Evolutionary conservation across 441 rosid species (phyloP).

Genomic region (Pelargonium australe): DNA sequence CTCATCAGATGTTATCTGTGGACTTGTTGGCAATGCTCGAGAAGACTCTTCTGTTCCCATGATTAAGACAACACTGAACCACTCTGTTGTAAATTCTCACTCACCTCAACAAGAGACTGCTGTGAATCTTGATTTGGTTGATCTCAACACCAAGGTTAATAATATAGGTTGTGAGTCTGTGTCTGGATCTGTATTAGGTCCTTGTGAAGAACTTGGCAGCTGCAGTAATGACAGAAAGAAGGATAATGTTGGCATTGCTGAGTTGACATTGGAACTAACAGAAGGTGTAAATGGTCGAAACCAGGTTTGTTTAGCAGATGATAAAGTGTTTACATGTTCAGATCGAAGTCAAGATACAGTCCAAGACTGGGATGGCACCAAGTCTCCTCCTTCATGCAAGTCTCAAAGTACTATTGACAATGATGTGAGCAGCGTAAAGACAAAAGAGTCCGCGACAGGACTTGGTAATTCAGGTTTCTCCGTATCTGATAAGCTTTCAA

Average conservation of each 20-base stretch:
- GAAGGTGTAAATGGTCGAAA: conserved; percentile 11
- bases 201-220: conserved; percentile 19
- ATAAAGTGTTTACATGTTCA: conserved; percentile 22
- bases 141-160: conserved; percentile 10
- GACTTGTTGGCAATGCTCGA: conserved; percentile 10
- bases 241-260: conserved; percentile 14
- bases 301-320: conserved; percentile 23
- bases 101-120: conserved; percentile 13
- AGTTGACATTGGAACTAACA: conserved; percentile 16
- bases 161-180: conserved; percentile 17
- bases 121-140: conserved; percentile 19
- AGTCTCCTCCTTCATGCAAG: conserved; percentile 44
- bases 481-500: conserved; percentile 21
- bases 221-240: conserved; percentile 18
- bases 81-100: conserved; percentile 4
- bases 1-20: conserved; percentile 20
- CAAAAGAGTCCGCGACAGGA: conserved; percentile 18
- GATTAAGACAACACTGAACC: too few relatives aligned
- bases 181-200: conserved; percentile 12
- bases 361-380: conserved; percentile 28
- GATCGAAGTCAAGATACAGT: conserved; percentile 26
- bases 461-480: conserved; percentile 16
- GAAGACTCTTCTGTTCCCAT: conserved; percentile 8
- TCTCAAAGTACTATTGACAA: conserved; percentile 42
- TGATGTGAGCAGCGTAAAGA: conserved; percentile 33